These are phyloP conservation scores for Aphanomyces cochlioides DNA, from an alignment of 352 stramenopile species.

Conservation along the genomic window DNA sequence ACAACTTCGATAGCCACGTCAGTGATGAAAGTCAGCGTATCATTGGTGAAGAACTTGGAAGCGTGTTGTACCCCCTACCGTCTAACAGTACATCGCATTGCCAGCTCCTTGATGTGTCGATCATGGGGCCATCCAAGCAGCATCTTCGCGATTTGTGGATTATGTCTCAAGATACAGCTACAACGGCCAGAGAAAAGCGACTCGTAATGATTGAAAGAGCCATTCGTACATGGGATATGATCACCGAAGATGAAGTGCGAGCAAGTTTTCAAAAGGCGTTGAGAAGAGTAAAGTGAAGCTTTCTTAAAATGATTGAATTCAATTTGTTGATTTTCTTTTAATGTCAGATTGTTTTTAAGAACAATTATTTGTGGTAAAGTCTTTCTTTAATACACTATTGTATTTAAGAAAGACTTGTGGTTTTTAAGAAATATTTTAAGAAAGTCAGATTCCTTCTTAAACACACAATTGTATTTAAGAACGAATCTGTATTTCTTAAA, in stretches of 20 bases:
- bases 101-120: neutral
- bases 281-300: no score
- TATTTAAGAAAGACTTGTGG: no score
- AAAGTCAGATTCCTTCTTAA: no score
- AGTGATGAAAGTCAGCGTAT: neutral
- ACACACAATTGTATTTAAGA: no score
- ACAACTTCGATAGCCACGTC: conserved; percentile 5
- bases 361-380: no score
- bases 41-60: neutral
- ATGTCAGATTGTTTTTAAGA: no score
- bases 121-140: conserved; percentile 1
- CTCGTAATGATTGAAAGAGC: neutral
- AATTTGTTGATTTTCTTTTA: no score
- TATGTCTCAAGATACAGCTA: neutral
- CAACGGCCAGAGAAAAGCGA: conserved; percentile 3
- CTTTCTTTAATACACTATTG: no score
- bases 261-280: neutral
- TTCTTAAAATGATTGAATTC: no score
- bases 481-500: no score
- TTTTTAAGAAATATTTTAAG: no score
- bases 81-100: neutral
- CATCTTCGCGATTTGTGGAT: conserved; percentile 8
- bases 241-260: neutral
- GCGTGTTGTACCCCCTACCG: neutral
- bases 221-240: neutral